Evolutionary conservation across 1,139 yeast genomes (phyloP).

Genomic region (Hansenula sp.): DNA sequence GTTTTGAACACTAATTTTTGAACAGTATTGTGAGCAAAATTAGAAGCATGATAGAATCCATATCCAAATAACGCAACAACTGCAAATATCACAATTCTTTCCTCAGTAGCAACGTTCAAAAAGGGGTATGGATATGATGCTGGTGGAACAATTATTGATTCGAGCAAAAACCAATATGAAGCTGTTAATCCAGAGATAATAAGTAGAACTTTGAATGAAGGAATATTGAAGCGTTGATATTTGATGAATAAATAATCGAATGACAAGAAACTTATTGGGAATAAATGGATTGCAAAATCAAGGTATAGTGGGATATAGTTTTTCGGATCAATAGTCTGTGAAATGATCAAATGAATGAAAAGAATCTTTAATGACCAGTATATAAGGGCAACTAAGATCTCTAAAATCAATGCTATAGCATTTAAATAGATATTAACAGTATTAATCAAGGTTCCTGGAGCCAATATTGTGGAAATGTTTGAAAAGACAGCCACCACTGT

Average conservation of each 20-base stretch:
- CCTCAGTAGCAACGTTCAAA: conserved; percentile 44
- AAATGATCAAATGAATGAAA: conserved; percentile 36
- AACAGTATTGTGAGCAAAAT: too few relatives aligned
- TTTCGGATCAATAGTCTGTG: conserved; percentile 6
- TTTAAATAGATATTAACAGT: conserved; percentile 6
- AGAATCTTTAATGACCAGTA: conserved; percentile 66
- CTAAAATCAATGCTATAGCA: conserved; percentile 50
- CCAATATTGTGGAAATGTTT: conserved; percentile 5
- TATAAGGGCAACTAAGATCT: conserved; percentile 52
- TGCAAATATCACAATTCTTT: conserved; percentile 45
- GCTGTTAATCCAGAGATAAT: conserved; percentile 36
- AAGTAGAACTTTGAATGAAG: conserved; percentile 32
- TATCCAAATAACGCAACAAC: conserved; percentile 45
- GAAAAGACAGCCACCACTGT: conserved; percentile 34
- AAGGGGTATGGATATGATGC: conserved; percentile 61
- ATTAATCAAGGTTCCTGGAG: not conserved
- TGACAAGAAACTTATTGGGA: conserved; percentile 49
- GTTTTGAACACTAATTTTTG: too few relatives aligned
- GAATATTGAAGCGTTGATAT: conserved; percentile 33
- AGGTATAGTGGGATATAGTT: conserved; percentile 40
- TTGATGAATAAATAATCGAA: conserved; percentile 52
- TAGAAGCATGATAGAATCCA: conserved; percentile 17
- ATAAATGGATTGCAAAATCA: conserved; percentile 55
- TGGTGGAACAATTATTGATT: conserved; percentile 44
- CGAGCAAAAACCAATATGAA: conserved; percentile 51